Evolutionary conservation across 257 asterid species (phyloP), one percentile per base, ranked within the genome.

Genomic region (Penstemon barbatus): DNA sequence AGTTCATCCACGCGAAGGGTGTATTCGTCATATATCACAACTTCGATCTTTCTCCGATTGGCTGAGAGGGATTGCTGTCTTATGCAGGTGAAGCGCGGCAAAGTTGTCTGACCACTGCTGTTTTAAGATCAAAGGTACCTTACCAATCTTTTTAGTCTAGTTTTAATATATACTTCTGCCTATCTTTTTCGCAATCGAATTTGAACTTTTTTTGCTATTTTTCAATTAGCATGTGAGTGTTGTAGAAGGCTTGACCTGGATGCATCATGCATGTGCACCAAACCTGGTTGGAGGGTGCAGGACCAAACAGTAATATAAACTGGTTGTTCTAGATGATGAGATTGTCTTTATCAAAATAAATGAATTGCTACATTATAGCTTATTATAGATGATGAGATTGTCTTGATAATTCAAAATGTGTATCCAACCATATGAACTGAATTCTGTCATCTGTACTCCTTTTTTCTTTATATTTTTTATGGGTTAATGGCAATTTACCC

Each of bases 221-320:
- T 77, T 44, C 53, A 48, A 60, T 18, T 83, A 92, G 96, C 84
- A 78, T 72, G 85, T 73, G 83, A 85, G 66, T 57, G 95, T 75
- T 57, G 86, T 83, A 55, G 83, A 85, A 55, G 96, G 98, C 51
- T 85, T 85, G 51, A 89, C 91, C 49, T 86, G 92, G 95, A 74
- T 83, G 60, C 88, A 88, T 73, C 92, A 74, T 83, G 60, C 88
- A 88, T 73, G 81, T 88, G 44, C 97, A 91, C 63, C 96, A 88
- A 79, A 85, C 98, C 46, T 87, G 96, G 98, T 75, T 86, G 80
- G 82, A 80, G 10, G 96, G 87, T 63, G 82, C 87, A 64, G 85
- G 74, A n/a, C 78, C 81, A 53, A 77, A 49, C 74, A 72, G 69
- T 45, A 65, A 73, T 25, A 18, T 83, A 19, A 54, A 75, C 49